Evolutionary conservation across 2,329 filamentous ascomycete species (phyloP).

Genomic region (Sporothrix variecibatus): DNA sequence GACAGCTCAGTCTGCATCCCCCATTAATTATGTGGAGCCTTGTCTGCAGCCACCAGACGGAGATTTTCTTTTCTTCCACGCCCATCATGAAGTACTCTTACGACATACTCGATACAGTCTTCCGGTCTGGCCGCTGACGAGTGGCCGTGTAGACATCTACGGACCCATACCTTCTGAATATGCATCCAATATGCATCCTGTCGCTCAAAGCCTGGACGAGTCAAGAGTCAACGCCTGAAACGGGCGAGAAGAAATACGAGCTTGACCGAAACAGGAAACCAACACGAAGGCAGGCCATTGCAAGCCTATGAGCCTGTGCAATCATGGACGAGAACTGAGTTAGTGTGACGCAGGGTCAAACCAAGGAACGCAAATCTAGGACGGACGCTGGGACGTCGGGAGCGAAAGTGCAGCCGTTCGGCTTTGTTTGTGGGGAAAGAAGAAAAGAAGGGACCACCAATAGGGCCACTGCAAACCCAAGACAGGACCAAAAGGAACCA

Average conservation of each 20-base stretch:
- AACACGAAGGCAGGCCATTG: background rate
- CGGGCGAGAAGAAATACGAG: background rate
- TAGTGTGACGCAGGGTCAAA: background rate
- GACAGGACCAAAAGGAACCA: background rate
- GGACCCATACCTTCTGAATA: background rate
- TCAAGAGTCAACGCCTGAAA: background rate
- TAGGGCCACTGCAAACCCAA: background rate
- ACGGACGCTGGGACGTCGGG: background rate
- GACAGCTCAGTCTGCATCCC: background rate
- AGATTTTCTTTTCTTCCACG: background rate
- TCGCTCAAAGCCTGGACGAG: background rate
- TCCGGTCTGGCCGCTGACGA: background rate
- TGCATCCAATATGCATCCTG: background rate
- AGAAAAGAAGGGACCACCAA: background rate
- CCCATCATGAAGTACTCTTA: too few species aligned
- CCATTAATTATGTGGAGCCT: background rate
- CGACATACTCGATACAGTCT: background rate
- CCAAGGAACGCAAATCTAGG: background rate
- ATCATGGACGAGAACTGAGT: background rate
- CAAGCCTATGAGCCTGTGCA: background rate
- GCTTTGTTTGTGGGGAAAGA: background rate
- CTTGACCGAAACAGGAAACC: constrained; percentile 1
- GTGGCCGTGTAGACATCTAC: background rate
- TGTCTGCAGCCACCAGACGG: background rate
- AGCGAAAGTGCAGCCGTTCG: background rate